Conservation (phyloP, 768 basidiomycete genomes). For the Lyophyllum decastes region DNA sequence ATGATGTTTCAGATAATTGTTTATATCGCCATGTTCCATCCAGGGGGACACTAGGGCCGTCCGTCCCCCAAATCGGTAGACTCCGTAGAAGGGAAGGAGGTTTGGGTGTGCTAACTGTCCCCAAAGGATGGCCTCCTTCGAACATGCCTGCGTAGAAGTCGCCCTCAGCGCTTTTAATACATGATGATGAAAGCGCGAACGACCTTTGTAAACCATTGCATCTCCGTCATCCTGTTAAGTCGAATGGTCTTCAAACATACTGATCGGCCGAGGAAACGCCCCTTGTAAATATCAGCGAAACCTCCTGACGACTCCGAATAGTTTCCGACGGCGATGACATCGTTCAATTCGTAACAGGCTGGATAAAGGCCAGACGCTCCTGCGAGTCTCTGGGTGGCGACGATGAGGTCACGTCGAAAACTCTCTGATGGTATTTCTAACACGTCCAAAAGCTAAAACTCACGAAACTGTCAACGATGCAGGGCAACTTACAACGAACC, state of each 20-base stretch:
- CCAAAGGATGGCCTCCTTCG: not conserved
- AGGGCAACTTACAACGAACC: too few species aligned
- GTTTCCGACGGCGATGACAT: not conserved
- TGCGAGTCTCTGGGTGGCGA: too few species aligned
- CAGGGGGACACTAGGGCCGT: not conserved
- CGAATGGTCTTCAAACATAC: not conserved
- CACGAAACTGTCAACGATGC: too few species aligned
- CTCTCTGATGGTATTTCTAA: too few species aligned
- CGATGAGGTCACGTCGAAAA: too few species aligned
- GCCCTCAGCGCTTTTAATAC: too few species aligned
- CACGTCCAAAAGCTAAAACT: too few species aligned
- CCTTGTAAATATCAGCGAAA: not conserved
- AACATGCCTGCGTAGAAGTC: not conserved
- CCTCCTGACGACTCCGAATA: too few species aligned
- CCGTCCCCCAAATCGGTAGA: not conserved
- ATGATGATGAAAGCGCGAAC: not conserved
- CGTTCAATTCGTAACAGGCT: not conserved
- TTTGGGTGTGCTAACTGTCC: not conserved
- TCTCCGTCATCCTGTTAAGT: not conserved
- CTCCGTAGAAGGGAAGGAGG: not conserved
- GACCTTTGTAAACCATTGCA: not conserved
- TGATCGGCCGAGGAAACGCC: too few species aligned
- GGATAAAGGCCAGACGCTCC: not conserved
- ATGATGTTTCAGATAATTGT: not conserved
- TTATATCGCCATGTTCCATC: not conserved